Evolutionary conservation across 139 green algal species (phyloP), one percentile per base, ranked within the genome.

Genomic region (Haematococcus lacustris): DNA sequence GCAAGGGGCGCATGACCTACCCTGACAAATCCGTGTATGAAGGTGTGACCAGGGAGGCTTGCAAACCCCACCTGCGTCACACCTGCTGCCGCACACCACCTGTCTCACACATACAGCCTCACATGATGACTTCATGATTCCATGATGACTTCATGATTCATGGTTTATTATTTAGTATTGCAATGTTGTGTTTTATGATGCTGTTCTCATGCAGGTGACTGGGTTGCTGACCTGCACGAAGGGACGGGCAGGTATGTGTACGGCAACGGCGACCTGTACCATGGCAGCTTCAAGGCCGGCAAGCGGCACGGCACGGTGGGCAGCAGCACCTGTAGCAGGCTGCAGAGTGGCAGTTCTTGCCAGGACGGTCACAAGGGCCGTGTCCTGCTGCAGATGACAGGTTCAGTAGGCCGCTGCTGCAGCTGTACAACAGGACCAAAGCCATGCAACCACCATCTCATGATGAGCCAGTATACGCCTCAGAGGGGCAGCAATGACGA

Each of bases 11-110:
- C 17, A 79, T 90, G 70, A 65, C 57, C 0, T 83, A 81, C 40
- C 85, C 85, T 38, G 80, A 88, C 66, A 86, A 85, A 51, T 57
- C 65, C 37, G 71, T 75, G 1, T 90, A 87, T 71, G 83, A 87
- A 71, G 85, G 84, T 87, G 37, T 13, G 73, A 2, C 35, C 6
- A 51, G 3, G 38, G 21, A 3, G 23, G 4, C 34, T 51, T 69
- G 60, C 60, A 34, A 7, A n/a, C 60, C 2, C 3, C 60, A 9
- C 37, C 7, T 13, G 37, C 7, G 13, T 51, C 35, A 69, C 34
- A 17, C 30, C 7, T 50, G 25, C 35, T 43, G 35, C 33, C 34
- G 21, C 34, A 28, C 3, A 17, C 3, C 13, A 32, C 17, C 33
- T 34, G 60, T 38, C 2, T 30, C 9, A 3, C 13, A 28, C 17